Evolutionary conservation across 2,329 filamentous ascomycete genomes (phyloP).

Genomic region (Phoma sp.): DNA sequence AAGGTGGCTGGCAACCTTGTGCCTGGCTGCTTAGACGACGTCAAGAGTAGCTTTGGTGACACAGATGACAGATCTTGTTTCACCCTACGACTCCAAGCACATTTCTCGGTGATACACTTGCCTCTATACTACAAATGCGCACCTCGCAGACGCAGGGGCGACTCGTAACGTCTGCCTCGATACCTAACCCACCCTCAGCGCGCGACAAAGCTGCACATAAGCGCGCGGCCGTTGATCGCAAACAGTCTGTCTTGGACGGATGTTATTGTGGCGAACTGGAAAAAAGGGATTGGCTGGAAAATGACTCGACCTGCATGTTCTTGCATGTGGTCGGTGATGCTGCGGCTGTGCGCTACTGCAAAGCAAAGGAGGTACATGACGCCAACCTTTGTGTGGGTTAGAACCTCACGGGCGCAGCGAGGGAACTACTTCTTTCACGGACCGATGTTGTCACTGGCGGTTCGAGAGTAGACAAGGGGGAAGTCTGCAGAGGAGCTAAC

Average conservation of each 20-base stretch:
- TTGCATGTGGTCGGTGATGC: slow-evolving; percentile 21
- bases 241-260: slow-evolving; percentile 2
- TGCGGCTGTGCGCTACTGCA: slow-evolving; percentile 23
- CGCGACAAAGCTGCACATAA: slow-evolving; percentile 14
- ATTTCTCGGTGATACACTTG: slow-evolving; percentile 27
- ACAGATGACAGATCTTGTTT: slow-evolving; percentile 41
- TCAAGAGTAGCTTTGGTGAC: slow-evolving; percentile 28
- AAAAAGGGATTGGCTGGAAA: slow-evolving; percentile 17
- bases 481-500: neutral
- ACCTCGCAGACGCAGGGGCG: slow-evolving; percentile 30
- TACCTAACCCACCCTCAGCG: slow-evolving; percentile 17
- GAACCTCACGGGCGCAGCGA: slow-evolving; percentile 31
- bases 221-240: slow-evolving; percentile 8
- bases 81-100: slow-evolving; percentile 27
- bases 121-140: slow-evolving; percentile 10
- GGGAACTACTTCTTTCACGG: slow-evolving; percentile 21
- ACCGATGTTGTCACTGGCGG: slow-evolving; percentile 7
- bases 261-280: slow-evolving; percentile 4
- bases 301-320: slow-evolving; percentile 28
- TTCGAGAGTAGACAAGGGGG: neutral
- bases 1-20: slow-evolving; percentile 27
- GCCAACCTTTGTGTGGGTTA: slow-evolving; percentile 14
- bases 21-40: slow-evolving; percentile 19
- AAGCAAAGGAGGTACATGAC: slow-evolving; percentile 36
- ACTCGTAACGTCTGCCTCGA: slow-evolving; percentile 11